Conservation (phyloP, 192 early-diverging fungal species). For the Backusella psychrophila region DNA sequence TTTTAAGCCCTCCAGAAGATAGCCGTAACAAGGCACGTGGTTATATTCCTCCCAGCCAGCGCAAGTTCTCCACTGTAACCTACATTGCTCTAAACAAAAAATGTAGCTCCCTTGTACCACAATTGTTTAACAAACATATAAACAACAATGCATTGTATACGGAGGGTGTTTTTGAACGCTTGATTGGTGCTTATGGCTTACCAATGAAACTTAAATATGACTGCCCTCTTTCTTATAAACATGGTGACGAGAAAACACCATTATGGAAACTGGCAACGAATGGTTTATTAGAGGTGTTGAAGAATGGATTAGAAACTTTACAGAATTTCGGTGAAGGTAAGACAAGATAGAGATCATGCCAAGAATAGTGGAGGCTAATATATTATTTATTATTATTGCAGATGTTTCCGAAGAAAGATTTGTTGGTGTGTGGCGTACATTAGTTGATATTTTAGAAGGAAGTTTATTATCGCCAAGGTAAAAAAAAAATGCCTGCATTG, state of each 20-base stretch:
- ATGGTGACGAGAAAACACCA: constrained; percentile 57
- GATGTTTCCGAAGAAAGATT: constrained; percentile 54
- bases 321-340: constrained; percentile 34
- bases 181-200: constrained; percentile 59
- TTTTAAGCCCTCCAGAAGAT: constrained; percentile 31
- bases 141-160: constrained; percentile 49
- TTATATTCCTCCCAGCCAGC: constrained; percentile 25
- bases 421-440: constrained; percentile 45
- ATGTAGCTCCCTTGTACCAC: constrained; percentile 50
- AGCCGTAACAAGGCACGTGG: background rate
- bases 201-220: constrained; percentile 75
- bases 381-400: constrained; percentile 6
- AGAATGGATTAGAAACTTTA: constrained; percentile 44
- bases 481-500: too few relatives aligned
- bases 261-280: constrained; percentile 72
- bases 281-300: constrained; percentile 57
- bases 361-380: background rate
- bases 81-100: constrained; percentile 77
- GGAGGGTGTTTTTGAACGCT: constrained; percentile 47
- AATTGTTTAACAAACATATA: constrained; percentile 54
- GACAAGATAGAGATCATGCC: too few relatives aligned
- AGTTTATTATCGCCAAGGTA: constrained; percentile 59
- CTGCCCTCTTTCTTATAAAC: constrained; percentile 68
- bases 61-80: constrained; percentile 49
- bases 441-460: constrained; percentile 62